A percentile compares a stretch with the other conserved stretches of the same genome.
Conservation (phyloP, 2,329 filamentous ascomycete species). For the Scopulariopsis brevicaulis region DNA sequence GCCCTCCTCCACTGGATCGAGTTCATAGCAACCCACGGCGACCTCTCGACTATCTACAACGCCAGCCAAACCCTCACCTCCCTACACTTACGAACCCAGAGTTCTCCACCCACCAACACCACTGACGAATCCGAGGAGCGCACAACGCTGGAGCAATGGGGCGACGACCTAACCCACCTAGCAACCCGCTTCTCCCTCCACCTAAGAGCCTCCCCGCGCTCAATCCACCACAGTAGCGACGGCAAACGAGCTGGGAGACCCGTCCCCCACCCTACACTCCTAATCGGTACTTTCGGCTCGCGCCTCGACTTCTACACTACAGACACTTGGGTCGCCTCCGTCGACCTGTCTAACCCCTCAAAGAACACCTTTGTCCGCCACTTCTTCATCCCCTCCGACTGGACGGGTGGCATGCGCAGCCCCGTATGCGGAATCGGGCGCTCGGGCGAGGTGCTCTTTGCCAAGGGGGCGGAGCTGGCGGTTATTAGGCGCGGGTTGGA, state of each 20-base stretch:
- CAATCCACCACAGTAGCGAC: conserved; percentile 1
- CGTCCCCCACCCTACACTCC: too few species aligned
- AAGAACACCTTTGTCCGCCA: conserved; percentile 6
- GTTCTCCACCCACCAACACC: too few species aligned
- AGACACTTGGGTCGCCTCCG: conserved; percentile 6
- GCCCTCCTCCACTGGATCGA: not conserved
- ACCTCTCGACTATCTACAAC: not conserved
- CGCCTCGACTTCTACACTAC: conserved; percentile 6
- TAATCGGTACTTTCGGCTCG: not conserved
- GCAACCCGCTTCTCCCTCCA: not conserved
- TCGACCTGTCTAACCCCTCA: not conserved
- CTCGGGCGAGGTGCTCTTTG: conserved; percentile 9
- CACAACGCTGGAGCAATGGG: not conserved
- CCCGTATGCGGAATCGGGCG: conserved; percentile 6
- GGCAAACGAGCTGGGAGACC: too few species aligned
- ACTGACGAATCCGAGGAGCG: not conserved
- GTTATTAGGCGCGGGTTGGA: conserved; percentile 11
- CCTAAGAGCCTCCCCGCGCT: not conserved
- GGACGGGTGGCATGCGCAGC: conserved; percentile 6
- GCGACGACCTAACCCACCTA: not conserved
- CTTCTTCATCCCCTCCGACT: conserved; percentile 14
- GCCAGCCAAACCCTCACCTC: not conserved
- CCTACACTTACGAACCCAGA: too few species aligned
- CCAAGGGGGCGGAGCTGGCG: conserved; percentile 7
- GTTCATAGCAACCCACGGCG: not conserved